phyloP scores from a whole-genome alignment of 1,284 basidiomycete genomes.

The Singerocomus rubriflavus region DNA sequence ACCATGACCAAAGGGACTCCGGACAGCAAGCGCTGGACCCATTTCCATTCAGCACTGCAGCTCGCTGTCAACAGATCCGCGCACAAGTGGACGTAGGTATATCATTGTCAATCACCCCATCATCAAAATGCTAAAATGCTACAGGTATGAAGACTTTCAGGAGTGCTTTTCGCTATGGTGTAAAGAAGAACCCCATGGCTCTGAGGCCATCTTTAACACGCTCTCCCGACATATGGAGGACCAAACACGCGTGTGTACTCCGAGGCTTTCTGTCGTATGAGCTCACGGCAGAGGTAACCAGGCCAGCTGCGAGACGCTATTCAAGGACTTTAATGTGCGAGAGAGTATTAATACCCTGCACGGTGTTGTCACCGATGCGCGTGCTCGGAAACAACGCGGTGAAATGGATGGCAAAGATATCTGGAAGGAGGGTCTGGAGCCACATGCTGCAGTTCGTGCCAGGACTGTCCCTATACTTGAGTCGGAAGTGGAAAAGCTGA shows the following conservation, averaged over 20 bases:
- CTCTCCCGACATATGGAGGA: slow-evolving; percentile 68
- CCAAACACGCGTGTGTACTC: slow-evolving; percentile 50
- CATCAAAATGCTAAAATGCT: slow-evolving; percentile 1
- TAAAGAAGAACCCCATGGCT: slow-evolving; percentile 68
- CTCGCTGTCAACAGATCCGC: slow-evolving; percentile 72
- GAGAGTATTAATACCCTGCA: slow-evolving; percentile 69
- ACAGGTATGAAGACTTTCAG: slow-evolving; percentile 71
- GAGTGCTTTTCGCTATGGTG: slow-evolving; percentile 75
- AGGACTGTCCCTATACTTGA: slow-evolving; percentile 58
- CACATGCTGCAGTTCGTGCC: slow-evolving; percentile 57
- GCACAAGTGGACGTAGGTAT: slow-evolving; percentile 75
- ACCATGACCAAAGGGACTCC: slow-evolving; percentile 41
- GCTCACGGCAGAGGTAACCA: slow-evolving; percentile 4
- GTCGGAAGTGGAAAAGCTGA: slow-evolving; percentile 50
- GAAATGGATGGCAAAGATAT: slow-evolving; percentile 47
- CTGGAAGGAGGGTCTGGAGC: slow-evolving; percentile 61
- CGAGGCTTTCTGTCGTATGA: background rate
- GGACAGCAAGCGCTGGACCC: slow-evolving; percentile 69
- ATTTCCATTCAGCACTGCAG: slow-evolving; percentile 72
- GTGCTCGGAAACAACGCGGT: slow-evolving; percentile 54
- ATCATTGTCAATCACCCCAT: background rate
- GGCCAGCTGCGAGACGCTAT: slow-evolving; percentile 49
- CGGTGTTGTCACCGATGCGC: slow-evolving; percentile 62
- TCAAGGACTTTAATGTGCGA: slow-evolving; percentile 60
- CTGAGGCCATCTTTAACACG: slow-evolving; percentile 61